A percentile compares a stretch with the other conserved stretches of the same genome.
These are phyloP conservation scores for Suillus occidentalis DNA, from an alignment of 768 basidiomycete species.

Conservation along the genomic window DNA sequence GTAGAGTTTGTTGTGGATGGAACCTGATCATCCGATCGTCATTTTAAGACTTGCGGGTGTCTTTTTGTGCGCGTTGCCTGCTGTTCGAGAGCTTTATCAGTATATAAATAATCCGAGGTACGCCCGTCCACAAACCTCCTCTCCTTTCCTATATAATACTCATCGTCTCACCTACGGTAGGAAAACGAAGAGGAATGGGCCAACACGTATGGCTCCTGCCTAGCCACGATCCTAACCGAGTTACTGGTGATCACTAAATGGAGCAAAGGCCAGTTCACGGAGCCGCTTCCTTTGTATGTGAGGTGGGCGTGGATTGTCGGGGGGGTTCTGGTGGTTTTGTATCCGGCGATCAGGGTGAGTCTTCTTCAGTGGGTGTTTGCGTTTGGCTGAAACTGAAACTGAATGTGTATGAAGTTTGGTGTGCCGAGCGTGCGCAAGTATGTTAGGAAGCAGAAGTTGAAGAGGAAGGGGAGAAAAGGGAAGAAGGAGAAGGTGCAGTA, in stretches of 20 bases:
- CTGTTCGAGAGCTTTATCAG: constrained; percentile 80
- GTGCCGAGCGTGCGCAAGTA: constrained; percentile 57
- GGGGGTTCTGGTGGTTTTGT: constrained; percentile 57
- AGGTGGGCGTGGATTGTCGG: constrained; percentile 69
- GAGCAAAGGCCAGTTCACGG: constrained; percentile 69
- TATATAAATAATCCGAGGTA: constrained; percentile 85
- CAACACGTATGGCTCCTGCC: constrained; percentile 85
- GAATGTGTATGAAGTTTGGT: constrained; percentile 54
- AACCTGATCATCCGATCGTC: constrained; percentile 85
- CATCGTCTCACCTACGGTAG: constrained; percentile 42
- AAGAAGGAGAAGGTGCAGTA: constrained; percentile 33
- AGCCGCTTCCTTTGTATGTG: constrained; percentile 61
- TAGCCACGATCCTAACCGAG: constrained; percentile 85
- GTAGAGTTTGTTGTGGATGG: constrained; percentile 78
- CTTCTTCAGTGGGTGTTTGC: too few relatives aligned
- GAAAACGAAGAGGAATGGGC: constrained; percentile 85
- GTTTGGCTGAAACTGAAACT: constrained; percentile 12
- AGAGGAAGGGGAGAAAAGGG: constrained; percentile 29
- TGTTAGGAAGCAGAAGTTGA: constrained; percentile 37
- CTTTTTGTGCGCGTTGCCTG: constrained; percentile 85
- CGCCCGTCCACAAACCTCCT: too few relatives aligned
- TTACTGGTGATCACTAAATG: constrained; percentile 80
- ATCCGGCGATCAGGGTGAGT: constrained; percentile 68
- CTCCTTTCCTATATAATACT: too few relatives aligned
- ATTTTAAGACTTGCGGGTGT: constrained; percentile 70